These are phyloP conservation scores for Malus hybrid DNA, from an alignment of 331 rosid genomes.

Conservation along the genomic window DNA sequence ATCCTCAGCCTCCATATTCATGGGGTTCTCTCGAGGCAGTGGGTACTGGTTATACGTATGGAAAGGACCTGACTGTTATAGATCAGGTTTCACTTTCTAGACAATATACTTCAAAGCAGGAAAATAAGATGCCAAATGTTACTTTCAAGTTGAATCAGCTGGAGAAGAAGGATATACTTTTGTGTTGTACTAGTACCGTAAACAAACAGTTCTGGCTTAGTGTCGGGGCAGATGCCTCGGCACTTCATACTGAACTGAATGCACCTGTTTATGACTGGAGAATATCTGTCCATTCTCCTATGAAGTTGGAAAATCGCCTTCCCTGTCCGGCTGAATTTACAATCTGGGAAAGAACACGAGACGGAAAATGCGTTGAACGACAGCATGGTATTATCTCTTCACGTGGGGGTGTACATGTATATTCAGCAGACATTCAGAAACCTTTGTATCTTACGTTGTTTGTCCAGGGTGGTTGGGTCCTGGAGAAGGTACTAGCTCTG, in stretches of 20 bases:
- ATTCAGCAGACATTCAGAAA: too few species aligned
- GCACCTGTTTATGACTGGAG: constrained; percentile 93
- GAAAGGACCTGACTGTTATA: constrained; percentile 54
- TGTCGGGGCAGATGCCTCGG: constrained; percentile 78
- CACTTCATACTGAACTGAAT: constrained; percentile 89
- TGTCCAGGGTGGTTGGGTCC: too few species aligned
- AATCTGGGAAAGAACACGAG: too few species aligned
- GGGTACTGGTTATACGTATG: constrained; percentile 67
- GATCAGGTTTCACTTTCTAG: constrained; percentile 52
- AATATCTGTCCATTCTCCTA: background rate
- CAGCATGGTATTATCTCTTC: too few species aligned
- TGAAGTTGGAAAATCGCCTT: too few species aligned
- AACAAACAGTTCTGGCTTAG: constrained; percentile 76
- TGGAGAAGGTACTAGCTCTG: too few species aligned
- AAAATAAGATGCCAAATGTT: constrained; percentile 31
- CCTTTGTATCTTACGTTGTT: too few species aligned
- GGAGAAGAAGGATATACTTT: constrained; percentile 79
- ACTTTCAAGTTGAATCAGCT: constrained; percentile 74
- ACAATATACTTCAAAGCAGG: constrained; percentile 33
- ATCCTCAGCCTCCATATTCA: constrained; percentile 43
- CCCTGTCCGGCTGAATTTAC: too few species aligned
- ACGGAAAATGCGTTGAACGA: too few species aligned
- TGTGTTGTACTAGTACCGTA: constrained; percentile 57
- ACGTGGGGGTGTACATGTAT: too few species aligned
- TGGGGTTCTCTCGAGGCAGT: constrained; percentile 60